Percentiles rank a stretch among this genome's conserved stretches.
These are phyloP conservation scores for Daldinia loculata DNA, from an alignment of 495 filamentous ascomycete genomes.

Conservation along the genomic window DNA sequence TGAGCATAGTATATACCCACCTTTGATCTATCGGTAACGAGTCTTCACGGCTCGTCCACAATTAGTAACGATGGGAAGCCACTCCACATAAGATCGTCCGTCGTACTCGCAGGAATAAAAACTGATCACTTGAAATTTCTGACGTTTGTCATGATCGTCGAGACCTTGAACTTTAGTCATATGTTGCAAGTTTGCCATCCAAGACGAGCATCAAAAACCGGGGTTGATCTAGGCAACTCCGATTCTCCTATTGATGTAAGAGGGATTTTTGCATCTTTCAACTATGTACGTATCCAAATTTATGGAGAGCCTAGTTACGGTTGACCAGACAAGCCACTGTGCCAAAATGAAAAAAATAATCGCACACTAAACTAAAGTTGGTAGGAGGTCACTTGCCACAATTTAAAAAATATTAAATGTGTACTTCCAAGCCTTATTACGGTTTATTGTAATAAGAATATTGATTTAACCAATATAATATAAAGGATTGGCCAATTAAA, in stretches of 20 bases:
- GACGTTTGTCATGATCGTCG: background rate
- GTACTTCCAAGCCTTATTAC: too few species aligned
- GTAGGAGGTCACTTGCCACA: too few species aligned
- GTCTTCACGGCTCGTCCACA: background rate
- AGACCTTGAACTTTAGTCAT: background rate
- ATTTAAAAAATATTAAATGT: too few species aligned
- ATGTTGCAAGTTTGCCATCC: conserved; percentile 15
- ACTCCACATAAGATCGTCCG: conserved; percentile 25
- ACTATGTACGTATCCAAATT: background rate
- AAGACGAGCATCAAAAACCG: conserved; percentile 5
- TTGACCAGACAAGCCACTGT: too few species aligned
- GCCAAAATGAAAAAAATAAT: too few species aligned
- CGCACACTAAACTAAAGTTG: too few species aligned
- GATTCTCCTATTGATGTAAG: conserved; percentile 11
- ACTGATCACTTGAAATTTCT: conserved; percentile 1
- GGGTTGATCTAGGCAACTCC: background rate
- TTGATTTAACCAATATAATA: too few species aligned
- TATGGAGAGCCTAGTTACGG: background rate
- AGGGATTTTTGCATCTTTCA: background rate
- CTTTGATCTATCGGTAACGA: background rate
- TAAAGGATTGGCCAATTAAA: too few species aligned
- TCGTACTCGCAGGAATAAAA: conserved; percentile 5
- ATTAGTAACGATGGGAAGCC: background rate
- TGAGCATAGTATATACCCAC: too few species aligned
- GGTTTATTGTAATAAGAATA: too few species aligned